Base-by-base conservation (phyloP, 2,329 filamentous ascomycete species). In the Xylaria digitata region DNA sequence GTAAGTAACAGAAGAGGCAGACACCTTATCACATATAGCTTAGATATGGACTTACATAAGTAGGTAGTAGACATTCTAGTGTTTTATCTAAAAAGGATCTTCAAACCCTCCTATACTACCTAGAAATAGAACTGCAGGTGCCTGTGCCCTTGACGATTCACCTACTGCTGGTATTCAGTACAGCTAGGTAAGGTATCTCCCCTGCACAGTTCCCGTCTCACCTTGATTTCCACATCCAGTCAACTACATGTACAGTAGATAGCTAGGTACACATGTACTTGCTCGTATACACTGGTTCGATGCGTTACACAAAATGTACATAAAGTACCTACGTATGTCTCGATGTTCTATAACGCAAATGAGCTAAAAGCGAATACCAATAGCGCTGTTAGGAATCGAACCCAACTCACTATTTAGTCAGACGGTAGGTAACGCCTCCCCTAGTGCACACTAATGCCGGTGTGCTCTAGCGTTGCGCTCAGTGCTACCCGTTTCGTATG, bases 241-340 rank as follows among this genome's bases (percentile, higher is more conserved):
- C 23, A 48, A 43, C 8, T 30, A n/a, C 11, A 11, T 6, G 5
- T 2, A 3, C 3, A 26, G 26, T 26, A 26, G 26, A 26, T 26
- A 5, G 26, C 26, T 26, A 26, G 26, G 5, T 26, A 26, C 26
- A 5, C 26, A 26, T 26, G 1, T 54, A 37, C 34, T 34, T 19
- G 26, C 37, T 32, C 50, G 34, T 6, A n/a, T 61, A 43, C 45
- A 26, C 32, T 13, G 19, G 5, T 54, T 58, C 9, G 32, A 58
- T 49, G 13, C 52, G 63, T 61, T 54, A 55, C 62, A 65, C 42
- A 26, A 37, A 42, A n/a, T 43, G 45, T 40, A 40, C 26, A 26
- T 26, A 5, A 26, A 26, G 26, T 26, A 26, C 26, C 26, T 26
- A 26, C 37, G 11, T 40, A 3, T 40, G 37, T 9, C 13, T 40